Evolutionary conservation across 768 basidiomycete species (phyloP), one percentile per base, ranked within the genome.

Genomic region (Macrolepiota albuminosa): DNA sequence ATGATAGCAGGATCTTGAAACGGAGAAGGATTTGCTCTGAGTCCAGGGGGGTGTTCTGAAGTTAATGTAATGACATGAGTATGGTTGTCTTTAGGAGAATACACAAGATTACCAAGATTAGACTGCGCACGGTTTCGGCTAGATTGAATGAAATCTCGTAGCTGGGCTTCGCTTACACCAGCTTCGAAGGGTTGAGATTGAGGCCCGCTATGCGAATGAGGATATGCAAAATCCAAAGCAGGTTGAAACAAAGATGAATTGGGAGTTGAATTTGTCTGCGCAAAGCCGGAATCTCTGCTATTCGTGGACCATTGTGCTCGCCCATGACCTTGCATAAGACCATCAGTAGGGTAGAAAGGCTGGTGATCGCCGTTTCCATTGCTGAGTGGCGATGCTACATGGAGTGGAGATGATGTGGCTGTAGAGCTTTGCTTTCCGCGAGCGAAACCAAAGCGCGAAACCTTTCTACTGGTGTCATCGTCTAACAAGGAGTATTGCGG

Each of bases 381-480:
- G 54, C 76, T 82, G 45, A 84, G 71, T 2, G 87, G 84, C 18
- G 86, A 83, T 26, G 84, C 65, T 9, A 77, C 76, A 59, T 84
- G 83, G 54, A 81, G 75, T 43, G 86, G 85, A 11, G 86, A 88
- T 16, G 84, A 84, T 4, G 86, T 69, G 9, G 76, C 66, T 10
- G 80, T 80, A 8, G 88, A 84, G 0, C 79, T 80, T 62, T 84
- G 86, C 48, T 84, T 83, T 26, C 88, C 86, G 26, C 87, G 81
- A 16, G 91, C 91, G 67, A 93, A 93, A 24, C 85, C 88, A 72
- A 93, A 93, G 16, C 91, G 81, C 8, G 91, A 93, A 31, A 91
- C 81, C 65, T 86, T 88, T 64, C 88, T 78, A 49, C 75, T 75
- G 4, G 77, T 69, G 49, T 91, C 89, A 55, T 85, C 84, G 61